Conservation (phyloP, 2,329 filamentous ascomycete species). For the Basipetospora chlamydospora region DNA sequence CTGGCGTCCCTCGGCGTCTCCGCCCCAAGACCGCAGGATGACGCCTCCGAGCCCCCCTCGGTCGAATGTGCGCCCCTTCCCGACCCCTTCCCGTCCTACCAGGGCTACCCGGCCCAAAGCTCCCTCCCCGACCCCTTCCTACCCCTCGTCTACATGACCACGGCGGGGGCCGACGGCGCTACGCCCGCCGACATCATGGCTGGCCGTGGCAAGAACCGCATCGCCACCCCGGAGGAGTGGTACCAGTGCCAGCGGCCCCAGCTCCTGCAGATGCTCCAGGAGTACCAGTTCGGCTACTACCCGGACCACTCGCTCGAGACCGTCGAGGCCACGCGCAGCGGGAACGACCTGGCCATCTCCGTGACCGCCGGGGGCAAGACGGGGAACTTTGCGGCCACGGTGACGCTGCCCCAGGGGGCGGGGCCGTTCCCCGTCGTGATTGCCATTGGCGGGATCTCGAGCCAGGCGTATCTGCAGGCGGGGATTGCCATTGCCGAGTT, state of each 20-base stretch:
- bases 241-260: conserved; percentile 32
- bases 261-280: conserved; percentile 31
- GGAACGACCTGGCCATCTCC: conserved; percentile 26
- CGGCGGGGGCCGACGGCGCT: conserved; percentile 16
- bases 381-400: conserved; percentile 24
- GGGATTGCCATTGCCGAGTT: conserved; percentile 35
- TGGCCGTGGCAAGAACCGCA: conserved; percentile 24
- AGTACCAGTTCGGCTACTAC: conserved; percentile 37
- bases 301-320: conserved; percentile 31
- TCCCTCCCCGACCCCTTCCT: conserved; percentile 30
- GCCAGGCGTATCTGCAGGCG: conserved; percentile 27
- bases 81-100: conserved; percentile 19
- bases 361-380: conserved; percentile 28
- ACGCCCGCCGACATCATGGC: conserved; percentile 18
- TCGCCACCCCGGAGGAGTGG: conserved; percentile 31
- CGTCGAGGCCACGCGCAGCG: conserved; percentile 29
- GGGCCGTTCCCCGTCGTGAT: conserved; percentile 30
- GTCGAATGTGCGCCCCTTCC: conserved; percentile 13
- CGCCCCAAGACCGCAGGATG: conserved; percentile 3
- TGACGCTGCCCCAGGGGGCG: conserved; percentile 11
- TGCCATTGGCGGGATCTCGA: conserved; percentile 33
- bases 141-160: conserved; percentile 21
- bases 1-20: conserved; percentile 2
- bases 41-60: neutral
- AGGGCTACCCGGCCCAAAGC: conserved; percentile 20